Conservation (phyloP, 176 grass and related monocot species). For the Pharus latifolius region DNA sequence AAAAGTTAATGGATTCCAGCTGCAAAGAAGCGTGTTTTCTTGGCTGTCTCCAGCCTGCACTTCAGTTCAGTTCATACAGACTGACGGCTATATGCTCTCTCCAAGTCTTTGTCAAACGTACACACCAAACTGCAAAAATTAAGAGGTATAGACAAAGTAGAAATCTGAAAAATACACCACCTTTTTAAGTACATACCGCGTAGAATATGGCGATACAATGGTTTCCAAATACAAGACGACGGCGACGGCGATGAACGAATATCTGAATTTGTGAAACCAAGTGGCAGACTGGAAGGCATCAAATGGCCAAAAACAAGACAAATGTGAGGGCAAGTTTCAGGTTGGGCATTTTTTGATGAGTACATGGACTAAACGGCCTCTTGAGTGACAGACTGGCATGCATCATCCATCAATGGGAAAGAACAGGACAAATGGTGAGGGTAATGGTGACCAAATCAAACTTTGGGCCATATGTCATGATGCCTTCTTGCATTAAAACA, state of each 20-base stretch:
- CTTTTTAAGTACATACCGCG: neutral
- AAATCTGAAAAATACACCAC: neutral
- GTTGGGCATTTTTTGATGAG: too few species aligned
- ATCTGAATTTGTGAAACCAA: too few species aligned
- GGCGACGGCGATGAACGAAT: neutral
- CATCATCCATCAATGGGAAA: neutral
- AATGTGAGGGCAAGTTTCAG: too few species aligned
- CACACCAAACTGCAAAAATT: neutral
- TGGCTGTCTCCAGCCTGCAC: constrained; percentile 38
- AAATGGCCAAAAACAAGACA: too few species aligned
- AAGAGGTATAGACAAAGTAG: neutral
- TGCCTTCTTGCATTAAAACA: constrained; percentile 21
- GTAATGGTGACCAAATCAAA: neutral
- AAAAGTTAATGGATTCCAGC: constrained; percentile 41
- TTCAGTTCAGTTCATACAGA: neutral
- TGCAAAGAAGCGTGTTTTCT: constrained; percentile 8
- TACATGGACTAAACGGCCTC: neutral
- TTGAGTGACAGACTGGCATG: constrained; percentile 25
- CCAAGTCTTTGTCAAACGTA: neutral
- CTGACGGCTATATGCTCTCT: neutral
- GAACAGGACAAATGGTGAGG: constrained; percentile 13
- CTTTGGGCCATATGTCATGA: neutral
- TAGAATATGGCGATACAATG: constrained; percentile 1
- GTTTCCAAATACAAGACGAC: neutral
- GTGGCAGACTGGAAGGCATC: too few species aligned